Base-by-base conservation (phyloP, 148 eudicot species). In the Chenopodium berlandieri region DNA sequence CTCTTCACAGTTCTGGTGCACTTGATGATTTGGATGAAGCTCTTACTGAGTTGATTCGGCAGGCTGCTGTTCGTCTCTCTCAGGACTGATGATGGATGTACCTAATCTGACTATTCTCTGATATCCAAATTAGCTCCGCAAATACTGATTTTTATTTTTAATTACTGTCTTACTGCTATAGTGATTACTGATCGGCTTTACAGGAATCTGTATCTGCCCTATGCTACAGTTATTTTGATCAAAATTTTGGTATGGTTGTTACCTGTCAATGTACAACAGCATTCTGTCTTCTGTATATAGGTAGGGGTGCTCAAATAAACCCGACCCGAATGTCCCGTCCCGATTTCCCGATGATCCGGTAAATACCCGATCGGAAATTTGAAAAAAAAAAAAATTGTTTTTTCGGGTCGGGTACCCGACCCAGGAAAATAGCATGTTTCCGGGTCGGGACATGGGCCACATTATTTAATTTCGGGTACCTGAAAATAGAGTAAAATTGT, bases 1-100 rank as follows among this genome's bases (percentile, higher is more conserved):
- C 72, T 17, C 85, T 93, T 30, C 90, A 94, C n/a, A 80, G 79
- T 62, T 86, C 89, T 25, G 91, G 94, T 17, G 90, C 83, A 47
- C 96, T 95, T 30, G 97, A 93, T 74, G 83, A 68, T 73, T 73
- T 95, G 32, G 93, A 91, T 63, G 92, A 92, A 78, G 85, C 84
- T 32, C 90, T 95, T 23, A 75, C 84, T 48, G 97, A 91, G 9
- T 87, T 92, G 86, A 87, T 95, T 37, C 94, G 98, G 27, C 82
- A 86, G 22, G 96, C 97, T 22, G 91, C 93, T 81, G 97, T 95
- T 76, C 84, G 88, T 60, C 85, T 89, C 44, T 78, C 89, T 80
- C 94, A 87, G 48, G 86, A 84, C 32, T 80, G 85, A 80, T 75
- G 20, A 48, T 70, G 37, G 73, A 4, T 69, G 0, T 32, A 71